Percentiles rank a stretch among this genome's conserved stretches.
Evolutionary conservation across 2,329 filamentous ascomycete genomes (phyloP).

Genomic region (Nigrograna mackinnonii): DNA sequence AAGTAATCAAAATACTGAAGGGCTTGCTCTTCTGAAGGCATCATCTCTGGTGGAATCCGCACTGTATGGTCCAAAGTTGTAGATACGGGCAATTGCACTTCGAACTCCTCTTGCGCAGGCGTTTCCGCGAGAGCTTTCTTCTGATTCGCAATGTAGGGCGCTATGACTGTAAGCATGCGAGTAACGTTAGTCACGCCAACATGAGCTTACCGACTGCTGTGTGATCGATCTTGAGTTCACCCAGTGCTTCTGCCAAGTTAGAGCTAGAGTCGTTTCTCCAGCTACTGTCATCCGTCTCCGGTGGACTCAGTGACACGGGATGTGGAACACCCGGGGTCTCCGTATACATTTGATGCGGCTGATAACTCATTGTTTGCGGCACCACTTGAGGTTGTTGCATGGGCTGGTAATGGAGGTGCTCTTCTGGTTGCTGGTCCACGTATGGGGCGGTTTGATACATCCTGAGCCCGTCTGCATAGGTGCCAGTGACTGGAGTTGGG

Average conservation of each 20-base stretch:
- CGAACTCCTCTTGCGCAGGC: conserved; percentile 72
- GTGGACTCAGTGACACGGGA: conserved; percentile 34
- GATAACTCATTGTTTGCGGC: conserved; percentile 37
- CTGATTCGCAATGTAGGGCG: conserved; percentile 79
- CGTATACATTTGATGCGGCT: conserved; percentile 36
- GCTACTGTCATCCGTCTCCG: conserved; percentile 53
- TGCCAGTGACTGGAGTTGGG: conserved; percentile 28
- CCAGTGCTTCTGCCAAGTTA: conserved; percentile 78
- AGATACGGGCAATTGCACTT: conserved; percentile 70
- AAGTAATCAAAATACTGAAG: conserved; percentile 88
- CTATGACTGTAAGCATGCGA: conserved; percentile 47
- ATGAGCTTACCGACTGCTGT: conserved; percentile 76
- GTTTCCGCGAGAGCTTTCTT: conserved; percentile 59
- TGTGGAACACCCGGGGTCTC: conserved; percentile 27
- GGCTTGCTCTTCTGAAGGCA: conserved; percentile 84
- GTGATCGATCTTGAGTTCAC: conserved; percentile 84
- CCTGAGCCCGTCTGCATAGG: conserved; percentile 26
- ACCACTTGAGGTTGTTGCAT: conserved; percentile 37
- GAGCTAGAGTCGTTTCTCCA: conserved; percentile 53
- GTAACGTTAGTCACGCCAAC: neutral
- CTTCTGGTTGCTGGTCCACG: conserved; percentile 33
- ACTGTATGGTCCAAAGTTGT: conserved; percentile 75
- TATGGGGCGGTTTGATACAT: conserved; percentile 43
- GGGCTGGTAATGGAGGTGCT: conserved; percentile 38
- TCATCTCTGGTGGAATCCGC: conserved; percentile 87